Percentiles rank a stretch among this genome's conserved stretches.
These are phyloP conservation scores for Ceratocystiopsis brevicomis DNA, from an alignment of 2,329 filamentous ascomycete genomes.

Conservation along the genomic window DNA sequence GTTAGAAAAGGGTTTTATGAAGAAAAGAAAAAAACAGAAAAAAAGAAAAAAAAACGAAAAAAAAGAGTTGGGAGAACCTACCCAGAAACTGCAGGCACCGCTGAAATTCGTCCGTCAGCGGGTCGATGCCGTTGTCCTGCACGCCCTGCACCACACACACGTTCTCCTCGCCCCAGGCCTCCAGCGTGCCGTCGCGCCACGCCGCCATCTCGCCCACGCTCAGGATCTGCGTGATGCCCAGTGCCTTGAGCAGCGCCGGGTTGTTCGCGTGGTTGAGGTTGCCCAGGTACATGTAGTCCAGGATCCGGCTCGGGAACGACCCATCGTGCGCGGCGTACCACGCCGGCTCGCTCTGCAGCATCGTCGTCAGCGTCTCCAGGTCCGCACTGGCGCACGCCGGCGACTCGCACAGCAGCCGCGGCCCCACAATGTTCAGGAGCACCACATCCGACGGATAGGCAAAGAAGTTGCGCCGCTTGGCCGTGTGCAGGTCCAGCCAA, in stretches of 20 bases:
- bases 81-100: conserved; percentile 82
- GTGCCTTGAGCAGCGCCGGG: conserved; percentile 54
- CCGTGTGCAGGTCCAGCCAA: conserved; percentile 69
- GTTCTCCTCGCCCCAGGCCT: conserved; percentile 60
- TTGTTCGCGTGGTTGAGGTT: conserved; percentile 92
- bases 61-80: conserved; percentile 37
- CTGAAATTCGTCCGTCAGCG: conserved; percentile 68
- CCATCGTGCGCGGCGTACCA: conserved; percentile 80
- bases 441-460: conserved; percentile 83
- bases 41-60: neutral
- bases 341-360: conserved; percentile 42
- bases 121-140: conserved; percentile 93
- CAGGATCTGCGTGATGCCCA: conserved; percentile 75
- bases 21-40: neutral
- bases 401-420: conserved; percentile 54
- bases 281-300: conserved; percentile 91
- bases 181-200: conserved; percentile 55
- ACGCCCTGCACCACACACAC: conserved; percentile 67
- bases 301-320: conserved; percentile 70
- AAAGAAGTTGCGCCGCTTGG: conserved; percentile 80
- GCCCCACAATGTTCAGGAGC: conserved; percentile 58
- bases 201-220: conserved; percentile 79
- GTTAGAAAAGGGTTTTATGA: neutral
- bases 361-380: conserved; percentile 30
- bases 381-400: conserved; percentile 33